Evolutionary conservation across 805 yeast species (phyloP).

Genomic region (Ogataea pilisensis): DNA sequence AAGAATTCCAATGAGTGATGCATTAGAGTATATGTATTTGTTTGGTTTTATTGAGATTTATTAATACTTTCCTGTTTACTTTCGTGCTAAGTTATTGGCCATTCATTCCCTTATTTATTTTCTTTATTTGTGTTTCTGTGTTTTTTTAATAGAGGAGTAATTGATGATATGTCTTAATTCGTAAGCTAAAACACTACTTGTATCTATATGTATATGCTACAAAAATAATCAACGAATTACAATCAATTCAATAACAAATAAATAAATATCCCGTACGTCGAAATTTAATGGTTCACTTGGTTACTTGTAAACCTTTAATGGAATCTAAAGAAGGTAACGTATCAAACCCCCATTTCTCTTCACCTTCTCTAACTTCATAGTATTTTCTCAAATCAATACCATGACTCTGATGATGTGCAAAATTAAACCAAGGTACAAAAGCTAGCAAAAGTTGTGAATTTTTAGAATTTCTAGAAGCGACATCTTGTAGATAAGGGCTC

Average conservation of each 20-base stretch:
- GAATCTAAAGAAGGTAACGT: constrained; percentile 47
- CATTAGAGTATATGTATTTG: neutral
- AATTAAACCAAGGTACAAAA: constrained; percentile 77
- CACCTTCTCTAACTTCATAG: constrained; percentile 53
- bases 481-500: constrained; percentile 65
- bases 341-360: constrained; percentile 50
- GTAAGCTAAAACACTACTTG: too few relatives aligned
- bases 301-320: constrained; percentile 32
- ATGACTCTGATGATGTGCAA: constrained; percentile 77
- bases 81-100: too few relatives aligned
- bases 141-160: too few relatives aligned
- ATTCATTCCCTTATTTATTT: too few relatives aligned
- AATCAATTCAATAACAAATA: constrained; percentile 7
- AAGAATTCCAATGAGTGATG: constrained; percentile 4
- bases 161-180: too few relatives aligned
- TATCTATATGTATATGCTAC: neutral
- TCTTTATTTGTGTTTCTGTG: too few relatives aligned
- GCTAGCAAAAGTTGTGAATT: constrained; percentile 58
- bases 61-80: neutral
- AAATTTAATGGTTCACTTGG: neutral
- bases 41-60: neutral
- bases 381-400: constrained; percentile 67
- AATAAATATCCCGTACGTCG: too few relatives aligned
- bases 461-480: constrained; percentile 74
- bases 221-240: too few relatives aligned